Conservation (phyloP, 805 yeast genomes). For the Starmerella floris region DNA sequence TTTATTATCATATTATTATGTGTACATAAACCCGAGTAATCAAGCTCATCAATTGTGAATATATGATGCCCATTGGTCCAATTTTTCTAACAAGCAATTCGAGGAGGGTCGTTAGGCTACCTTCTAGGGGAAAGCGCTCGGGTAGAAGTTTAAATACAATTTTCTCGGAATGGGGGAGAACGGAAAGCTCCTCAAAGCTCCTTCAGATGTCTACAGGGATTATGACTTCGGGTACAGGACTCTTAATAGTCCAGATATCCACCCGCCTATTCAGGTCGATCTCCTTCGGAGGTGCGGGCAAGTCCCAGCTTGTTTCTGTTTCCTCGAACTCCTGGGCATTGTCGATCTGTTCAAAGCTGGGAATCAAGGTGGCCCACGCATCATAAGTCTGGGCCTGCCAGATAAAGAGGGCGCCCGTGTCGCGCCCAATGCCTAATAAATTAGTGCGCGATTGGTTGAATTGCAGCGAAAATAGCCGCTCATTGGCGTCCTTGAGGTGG, state of each 20-base stretch:
- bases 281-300: background rate
- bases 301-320: constrained; percentile 13
- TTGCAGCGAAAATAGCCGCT: constrained; percentile 6
- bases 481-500: constrained; percentile 6
- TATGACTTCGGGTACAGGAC: constrained; percentile 5
- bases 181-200: too few species aligned
- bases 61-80: too few species aligned
- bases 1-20: background rate
- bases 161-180: background rate
- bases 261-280: background rate
- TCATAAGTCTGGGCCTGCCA: constrained; percentile 14
- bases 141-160: background rate
- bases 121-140: too few species aligned
- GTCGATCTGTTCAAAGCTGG: constrained; percentile 12
- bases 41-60: too few species aligned
- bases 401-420: constrained; percentile 12
- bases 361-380: constrained; percentile 11
- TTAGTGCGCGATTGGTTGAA: constrained; percentile 10
- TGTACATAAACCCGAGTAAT: too few species aligned
- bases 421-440: constrained; percentile 9
- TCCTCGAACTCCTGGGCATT: constrained; percentile 9
- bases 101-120: too few species aligned
- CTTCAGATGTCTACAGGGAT: constrained; percentile 9
- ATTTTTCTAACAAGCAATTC: too few species aligned
- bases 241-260: constrained; percentile 11